phyloP scores from a whole-genome alignment of 331 rosid genomes.

The Spiraea crenata region DNA sequence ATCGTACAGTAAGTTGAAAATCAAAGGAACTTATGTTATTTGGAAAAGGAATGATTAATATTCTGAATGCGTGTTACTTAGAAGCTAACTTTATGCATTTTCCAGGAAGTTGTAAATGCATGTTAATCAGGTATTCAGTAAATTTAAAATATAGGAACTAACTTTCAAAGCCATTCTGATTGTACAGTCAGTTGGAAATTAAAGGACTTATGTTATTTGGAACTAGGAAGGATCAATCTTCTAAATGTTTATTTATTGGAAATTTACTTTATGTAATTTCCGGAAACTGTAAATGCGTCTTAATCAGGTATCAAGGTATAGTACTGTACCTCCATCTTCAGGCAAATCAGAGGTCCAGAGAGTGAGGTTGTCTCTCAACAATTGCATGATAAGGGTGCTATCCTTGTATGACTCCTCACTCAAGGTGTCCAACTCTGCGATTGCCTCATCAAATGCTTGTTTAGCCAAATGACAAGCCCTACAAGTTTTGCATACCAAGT shows the following conservation, averaged over 20 bases:
- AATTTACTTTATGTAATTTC: slow-evolving; percentile 12
- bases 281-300: slow-evolving; percentile 4
- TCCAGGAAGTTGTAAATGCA: slow-evolving; percentile 6
- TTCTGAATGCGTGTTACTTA: not conserved
- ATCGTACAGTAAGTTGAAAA: not conserved
- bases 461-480: slow-evolving; percentile 99
- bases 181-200: not conserved
- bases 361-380: slow-evolving; percentile 97
- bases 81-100: slow-evolving; percentile 9
- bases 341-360: slow-evolving; percentile 99
- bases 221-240: not conserved
- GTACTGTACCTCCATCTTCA: slow-evolving; percentile 88
- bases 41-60: not conserved
- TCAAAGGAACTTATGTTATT: not conserved
- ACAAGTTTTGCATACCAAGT: slow-evolving; percentile 30
- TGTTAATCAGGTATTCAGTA: not conserved
- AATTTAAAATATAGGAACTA: no score
- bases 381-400: slow-evolving; percentile 96
- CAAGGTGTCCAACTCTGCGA: slow-evolving; percentile 95
- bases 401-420: slow-evolving; percentile 99
- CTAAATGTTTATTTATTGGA: not conserved
- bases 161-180: not conserved
- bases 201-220: not conserved
- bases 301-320: not conserved
- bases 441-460: slow-evolving; percentile 98